phyloP scores from a whole-genome alignment of 768 basidiomycete species.

The Mycena crocata region DNA sequence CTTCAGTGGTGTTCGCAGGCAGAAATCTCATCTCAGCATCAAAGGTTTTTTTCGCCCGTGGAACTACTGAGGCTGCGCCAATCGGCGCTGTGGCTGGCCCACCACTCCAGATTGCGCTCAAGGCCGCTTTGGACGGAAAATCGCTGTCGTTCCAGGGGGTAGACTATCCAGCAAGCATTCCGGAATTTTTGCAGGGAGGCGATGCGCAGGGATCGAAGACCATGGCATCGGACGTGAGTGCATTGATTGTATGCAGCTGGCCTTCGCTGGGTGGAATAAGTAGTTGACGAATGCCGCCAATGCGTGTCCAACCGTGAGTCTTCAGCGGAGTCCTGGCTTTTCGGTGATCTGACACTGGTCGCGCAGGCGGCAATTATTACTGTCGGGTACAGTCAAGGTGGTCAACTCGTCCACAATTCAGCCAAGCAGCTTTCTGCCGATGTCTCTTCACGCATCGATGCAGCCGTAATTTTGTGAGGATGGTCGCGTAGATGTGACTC shows the following conservation, averaged over 20 bases:
- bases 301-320: constrained; percentile 31
- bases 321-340: neutral
- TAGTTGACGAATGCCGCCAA: constrained; percentile 33
- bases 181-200: constrained; percentile 35
- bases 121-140: constrained; percentile 27
- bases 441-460: constrained; percentile 29
- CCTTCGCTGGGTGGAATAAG: neutral
- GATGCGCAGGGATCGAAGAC: constrained; percentile 32
- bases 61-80: constrained; percentile 34
- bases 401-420: constrained; percentile 36
- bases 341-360: neutral
- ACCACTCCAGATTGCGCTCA: constrained; percentile 29
- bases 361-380: constrained; percentile 27
- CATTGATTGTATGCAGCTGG: neutral
- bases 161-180: constrained; percentile 33
- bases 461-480: constrained; percentile 35
- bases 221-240: constrained; percentile 33
- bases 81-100: constrained; percentile 34
- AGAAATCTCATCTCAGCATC: neutral
- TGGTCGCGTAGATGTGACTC: neutral
- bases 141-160: constrained; percentile 35
- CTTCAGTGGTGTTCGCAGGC: neutral
- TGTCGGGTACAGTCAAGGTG: constrained; percentile 36
- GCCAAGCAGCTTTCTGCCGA: constrained; percentile 28
- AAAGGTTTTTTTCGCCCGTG: constrained; percentile 34